Evolutionary conservation across 805 yeast species (phyloP).

Genomic region (Metschnikowia lochheadii): DNA sequence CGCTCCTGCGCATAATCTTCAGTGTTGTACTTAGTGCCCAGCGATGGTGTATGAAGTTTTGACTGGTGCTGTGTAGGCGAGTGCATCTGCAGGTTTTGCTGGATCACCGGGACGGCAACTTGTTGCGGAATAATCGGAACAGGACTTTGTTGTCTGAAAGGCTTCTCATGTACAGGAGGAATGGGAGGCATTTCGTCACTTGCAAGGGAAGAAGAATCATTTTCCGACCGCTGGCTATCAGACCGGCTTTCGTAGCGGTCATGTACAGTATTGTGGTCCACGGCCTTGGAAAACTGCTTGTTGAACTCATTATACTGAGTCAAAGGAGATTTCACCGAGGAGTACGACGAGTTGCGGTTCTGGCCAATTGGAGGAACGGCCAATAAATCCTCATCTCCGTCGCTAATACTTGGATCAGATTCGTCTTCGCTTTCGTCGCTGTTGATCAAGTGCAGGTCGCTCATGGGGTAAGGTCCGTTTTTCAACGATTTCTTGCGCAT

Average conservation of each 20-base stretch:
- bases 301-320: constrained; percentile 42
- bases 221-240: constrained; percentile 2
- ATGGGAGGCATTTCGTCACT: constrained; percentile 7
- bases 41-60: constrained; percentile 15
- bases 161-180: constrained; percentile 10
- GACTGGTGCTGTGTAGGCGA: constrained; percentile 9
- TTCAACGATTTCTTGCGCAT: constrained; percentile 27
- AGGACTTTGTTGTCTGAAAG: background rate
- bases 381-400: constrained; percentile 20
- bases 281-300: constrained; percentile 31
- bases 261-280: constrained; percentile 14
- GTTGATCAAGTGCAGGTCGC: constrained; percentile 33
- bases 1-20: constrained; percentile 1
- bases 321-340: constrained; percentile 41
- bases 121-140: constrained; percentile 7
- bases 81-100: constrained; percentile 14
- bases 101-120: constrained; percentile 12
- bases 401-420: constrained; percentile 23
- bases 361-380: constrained; percentile 23
- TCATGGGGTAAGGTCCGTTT: constrained; percentile 32
- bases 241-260: constrained; percentile 13
- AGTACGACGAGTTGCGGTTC: constrained; percentile 30
- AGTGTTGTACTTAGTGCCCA: constrained; percentile 10
- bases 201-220: constrained; percentile 8
- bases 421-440: constrained; percentile 27